Evolutionary conservation across 2,329 filamentous ascomycete species (phyloP).

Genomic region (Alternaria sp.): DNA sequence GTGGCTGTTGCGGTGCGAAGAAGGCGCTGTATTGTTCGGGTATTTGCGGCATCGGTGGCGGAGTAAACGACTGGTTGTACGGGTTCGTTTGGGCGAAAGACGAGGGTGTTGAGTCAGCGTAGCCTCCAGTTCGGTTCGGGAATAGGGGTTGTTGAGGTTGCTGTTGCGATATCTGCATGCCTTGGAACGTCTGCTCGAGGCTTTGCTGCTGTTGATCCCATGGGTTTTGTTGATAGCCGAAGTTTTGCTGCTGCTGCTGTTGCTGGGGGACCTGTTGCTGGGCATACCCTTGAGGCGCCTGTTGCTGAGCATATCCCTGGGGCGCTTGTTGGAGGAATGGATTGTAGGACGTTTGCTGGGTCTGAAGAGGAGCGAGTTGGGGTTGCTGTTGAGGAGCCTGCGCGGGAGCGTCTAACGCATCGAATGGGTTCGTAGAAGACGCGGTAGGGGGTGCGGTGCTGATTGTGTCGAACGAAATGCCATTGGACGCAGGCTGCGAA

Average conservation of each 20-base stretch:
- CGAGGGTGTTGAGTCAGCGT: slow-evolving; percentile 46
- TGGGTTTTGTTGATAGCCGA: slow-evolving; percentile 20
- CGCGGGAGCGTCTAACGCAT: slow-evolving; percentile 47
- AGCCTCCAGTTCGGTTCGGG: slow-evolving; percentile 76
- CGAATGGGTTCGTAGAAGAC: slow-evolving; percentile 52
- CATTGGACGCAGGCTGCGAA: slow-evolving; percentile 58
- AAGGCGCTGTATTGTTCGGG: slow-evolving; percentile 47
- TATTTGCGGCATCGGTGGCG: slow-evolving; percentile 51
- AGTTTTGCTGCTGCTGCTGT: slow-evolving; percentile 16
- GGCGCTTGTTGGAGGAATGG: slow-evolving; percentile 65
- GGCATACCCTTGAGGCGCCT: slow-evolving; percentile 8
- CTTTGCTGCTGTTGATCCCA: slow-evolving; percentile 39
- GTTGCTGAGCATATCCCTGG: slow-evolving; percentile 36
- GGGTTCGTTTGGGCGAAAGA: slow-evolving; percentile 49
- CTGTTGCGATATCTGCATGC: slow-evolving; percentile 66
- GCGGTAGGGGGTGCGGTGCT: slow-evolving; percentile 33
- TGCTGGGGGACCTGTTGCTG: slow-evolving; percentile 6
- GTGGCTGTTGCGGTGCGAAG: slow-evolving; percentile 37
- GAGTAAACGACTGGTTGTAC: slow-evolving; percentile 50
- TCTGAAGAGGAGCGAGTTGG: slow-evolving; percentile 34
- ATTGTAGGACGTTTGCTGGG: slow-evolving; percentile 61
- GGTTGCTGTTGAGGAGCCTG: slow-evolving; percentile 37
- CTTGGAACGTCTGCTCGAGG: slow-evolving; percentile 75
- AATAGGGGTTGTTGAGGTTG: slow-evolving; percentile 60
- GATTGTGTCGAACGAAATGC: slow-evolving; percentile 51